Evolutionary conservation across 192 early-diverging fungal genomes (phyloP), one percentile per base, ranked within the genome.

Genomic region (Coemansia asiatica): DNA sequence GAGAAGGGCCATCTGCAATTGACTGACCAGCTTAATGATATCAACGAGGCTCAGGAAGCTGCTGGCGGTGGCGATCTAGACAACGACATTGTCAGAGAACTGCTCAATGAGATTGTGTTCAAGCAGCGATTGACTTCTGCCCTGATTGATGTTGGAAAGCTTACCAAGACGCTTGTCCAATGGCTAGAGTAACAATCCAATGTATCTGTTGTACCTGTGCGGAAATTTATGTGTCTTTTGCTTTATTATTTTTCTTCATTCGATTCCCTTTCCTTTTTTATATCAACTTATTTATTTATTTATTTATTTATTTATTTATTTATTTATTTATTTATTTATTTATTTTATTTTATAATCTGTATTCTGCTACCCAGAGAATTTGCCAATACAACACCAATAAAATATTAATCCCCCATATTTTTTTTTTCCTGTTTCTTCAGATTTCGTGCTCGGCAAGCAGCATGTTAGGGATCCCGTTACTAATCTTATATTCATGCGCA

Each of bases 381-480:
- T 33, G 31, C 31, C 31, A 33, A 33, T 33, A 33, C 31, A 33
- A 6, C 8, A 33, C 3, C 31, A 33, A 33, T 6, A 33, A 3
- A 33, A 33, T 8, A 33, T 8, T 44, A 13, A 44, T 1, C 40
- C 13, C 35, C 0, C 0, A 36, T 26, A 29, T 61, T 77, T 65
- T 57, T 57, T 63, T 56, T 5, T 33, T 29, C 16, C 16, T 15
- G 2, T 13, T 23, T 25, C 22, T 29, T 36, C 85, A 90, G 68
- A 90, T 86, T 72, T 94, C 92, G 59, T 89, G 86, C 67, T 94
- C 92, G 23, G 85, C 87, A 47, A 94, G 80, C 12, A 94, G 84
- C 92, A 94, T 94, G 74, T 93, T 93, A 50, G 97, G 95, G 63
- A 98, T 92, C 28, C 94, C 94, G 69, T 97, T 91, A 50, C 87